Base-by-base conservation (phyloP, 805 yeast species). In the Ogataea naganishii region DNA sequence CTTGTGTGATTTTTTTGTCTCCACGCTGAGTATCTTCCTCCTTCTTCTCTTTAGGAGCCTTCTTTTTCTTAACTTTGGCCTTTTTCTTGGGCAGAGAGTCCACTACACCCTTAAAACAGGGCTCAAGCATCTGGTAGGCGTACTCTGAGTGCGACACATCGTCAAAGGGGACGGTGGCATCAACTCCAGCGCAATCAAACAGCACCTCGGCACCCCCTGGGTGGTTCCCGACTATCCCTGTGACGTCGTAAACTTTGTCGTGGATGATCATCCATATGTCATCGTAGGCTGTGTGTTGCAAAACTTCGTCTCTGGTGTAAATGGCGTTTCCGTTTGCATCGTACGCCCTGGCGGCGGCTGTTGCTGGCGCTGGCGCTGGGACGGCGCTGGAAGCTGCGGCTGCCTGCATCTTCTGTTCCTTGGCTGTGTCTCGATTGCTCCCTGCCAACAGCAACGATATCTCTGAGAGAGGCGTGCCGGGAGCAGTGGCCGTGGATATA, bases 131-230 rank as follows among this genome's bases (percentile, higher is more conserved):
- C 30, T 83, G 92, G 53, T 82, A 80, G 1, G 96, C 94, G 27
- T 79, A 62, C 38, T 82, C 89, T 4, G 92, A 76, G 54, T 89
- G 96, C 3, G 60, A 60, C 14, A 62, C 63, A 47, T 89, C 96
- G 22, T 72, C 76, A 41, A 75, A 76, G 15, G 76, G 71, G 28
- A 52, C 60, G 10, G 83, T 75, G 31, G 86, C 88, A 52, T 85
- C 95, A 36, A 69, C 67, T 25, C 95, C 95, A 19, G 81, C 94
- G 49, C 75, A 69, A 43, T 83, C 94, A 29, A 72, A 57, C 34
- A 84, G 63, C 19, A 83, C 81, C 50, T 83, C 95, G 33, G 77
- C 80, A 34, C 95, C 95, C 50, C 95, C 95, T 16, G 92, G 89
- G 55, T 80, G 92, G 32, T 64, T 65, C 26, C 60, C 68, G 11